Conservation (phyloP, 2,329 filamentous ascomycete species). For the Colletotrichum horii region DNA sequence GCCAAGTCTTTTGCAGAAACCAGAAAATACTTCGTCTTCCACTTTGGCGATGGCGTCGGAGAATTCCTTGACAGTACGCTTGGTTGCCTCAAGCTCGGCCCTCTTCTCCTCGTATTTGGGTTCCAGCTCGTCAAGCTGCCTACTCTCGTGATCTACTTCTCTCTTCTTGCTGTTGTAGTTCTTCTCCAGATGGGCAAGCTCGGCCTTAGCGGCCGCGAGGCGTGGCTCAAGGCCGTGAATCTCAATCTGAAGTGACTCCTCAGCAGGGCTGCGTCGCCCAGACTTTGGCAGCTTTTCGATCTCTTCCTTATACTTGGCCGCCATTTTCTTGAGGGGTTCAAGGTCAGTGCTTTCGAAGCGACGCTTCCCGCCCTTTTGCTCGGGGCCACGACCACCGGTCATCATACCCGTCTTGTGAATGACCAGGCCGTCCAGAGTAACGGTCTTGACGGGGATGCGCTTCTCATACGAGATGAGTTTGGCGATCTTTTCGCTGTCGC, state of each 20-base stretch:
- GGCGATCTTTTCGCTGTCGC: constrained; percentile 84
- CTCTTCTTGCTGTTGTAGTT: constrained; percentile 86
- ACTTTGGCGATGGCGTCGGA: constrained; percentile 74
- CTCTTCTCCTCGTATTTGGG: constrained; percentile 80
- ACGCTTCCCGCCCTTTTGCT: constrained; percentile 76
- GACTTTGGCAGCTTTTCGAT: constrained; percentile 80
- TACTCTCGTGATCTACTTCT: constrained; percentile 75
- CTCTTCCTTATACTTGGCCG: constrained; percentile 77
- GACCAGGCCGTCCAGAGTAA: constrained; percentile 92
- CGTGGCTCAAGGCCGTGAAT: constrained; percentile 81
- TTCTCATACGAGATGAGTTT: constrained; percentile 89
- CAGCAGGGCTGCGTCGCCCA: constrained; percentile 75
- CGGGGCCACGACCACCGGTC: constrained; percentile 88
- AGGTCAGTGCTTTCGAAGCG: constrained; percentile 91
- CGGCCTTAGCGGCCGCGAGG: constrained; percentile 72
- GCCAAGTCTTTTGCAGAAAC: constrained; percentile 85
- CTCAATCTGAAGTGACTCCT: constrained; percentile 82
- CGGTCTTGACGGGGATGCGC: constrained; percentile 88
- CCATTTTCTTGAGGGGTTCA: constrained; percentile 79
- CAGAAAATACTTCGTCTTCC: constrained; percentile 85
- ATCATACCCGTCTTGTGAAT: constrained; percentile 97
- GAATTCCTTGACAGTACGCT: constrained; percentile 56
- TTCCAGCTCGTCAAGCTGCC: constrained; percentile 75
- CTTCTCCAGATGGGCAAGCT: constrained; percentile 78
- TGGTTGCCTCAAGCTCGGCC: constrained; percentile 66